A percentile compares a stretch with the other conserved stretches of the same genome.
Conservation (phyloP, 179 eudicot genomes). For the Camellia oleifera region DNA sequence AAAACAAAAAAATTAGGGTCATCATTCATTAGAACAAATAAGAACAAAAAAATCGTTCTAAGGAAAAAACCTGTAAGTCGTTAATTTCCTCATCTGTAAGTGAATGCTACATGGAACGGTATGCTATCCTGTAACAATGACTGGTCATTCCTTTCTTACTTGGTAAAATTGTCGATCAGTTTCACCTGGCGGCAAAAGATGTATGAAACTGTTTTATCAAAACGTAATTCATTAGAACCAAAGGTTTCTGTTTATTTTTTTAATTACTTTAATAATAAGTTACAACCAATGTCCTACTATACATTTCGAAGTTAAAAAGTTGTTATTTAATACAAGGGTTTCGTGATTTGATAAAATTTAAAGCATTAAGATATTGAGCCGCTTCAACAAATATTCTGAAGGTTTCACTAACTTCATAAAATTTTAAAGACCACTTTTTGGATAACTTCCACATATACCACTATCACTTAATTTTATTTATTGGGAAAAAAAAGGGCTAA, state of each 20-base stretch:
- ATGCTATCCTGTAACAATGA: slow-evolving; percentile 83
- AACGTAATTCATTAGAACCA: not conserved
- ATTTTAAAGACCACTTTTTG: too few species aligned
- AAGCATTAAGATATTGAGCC: too few species aligned
- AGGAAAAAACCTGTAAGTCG: slow-evolving; percentile 59
- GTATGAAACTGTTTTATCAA: not conserved
- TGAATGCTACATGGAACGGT: slow-evolving; percentile 92
- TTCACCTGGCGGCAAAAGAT: slow-evolving; percentile 38
- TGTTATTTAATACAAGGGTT: not conserved
- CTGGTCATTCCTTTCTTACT: slow-evolving; percentile 93
- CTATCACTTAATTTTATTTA: too few species aligned
- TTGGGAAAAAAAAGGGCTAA: not conserved
- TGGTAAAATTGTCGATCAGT: slow-evolving; percentile 76
- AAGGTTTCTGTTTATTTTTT: not conserved
- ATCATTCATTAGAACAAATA: not conserved
- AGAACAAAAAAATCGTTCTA: not conserved
- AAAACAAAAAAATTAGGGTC: not conserved
- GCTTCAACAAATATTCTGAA: too few species aligned
- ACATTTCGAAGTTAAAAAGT: not conserved
- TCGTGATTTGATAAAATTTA: not conserved
- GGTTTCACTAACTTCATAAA: too few species aligned
- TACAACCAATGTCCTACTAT: not conserved
- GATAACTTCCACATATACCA: too few species aligned
- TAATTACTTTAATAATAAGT: not conserved
- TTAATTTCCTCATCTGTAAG: slow-evolving; percentile 90